These are phyloP conservation scores for thale cress (Arabidopsis thaliana) DNA, from an alignment of 345 rosid species.

Conservation along the genomic window DNA sequence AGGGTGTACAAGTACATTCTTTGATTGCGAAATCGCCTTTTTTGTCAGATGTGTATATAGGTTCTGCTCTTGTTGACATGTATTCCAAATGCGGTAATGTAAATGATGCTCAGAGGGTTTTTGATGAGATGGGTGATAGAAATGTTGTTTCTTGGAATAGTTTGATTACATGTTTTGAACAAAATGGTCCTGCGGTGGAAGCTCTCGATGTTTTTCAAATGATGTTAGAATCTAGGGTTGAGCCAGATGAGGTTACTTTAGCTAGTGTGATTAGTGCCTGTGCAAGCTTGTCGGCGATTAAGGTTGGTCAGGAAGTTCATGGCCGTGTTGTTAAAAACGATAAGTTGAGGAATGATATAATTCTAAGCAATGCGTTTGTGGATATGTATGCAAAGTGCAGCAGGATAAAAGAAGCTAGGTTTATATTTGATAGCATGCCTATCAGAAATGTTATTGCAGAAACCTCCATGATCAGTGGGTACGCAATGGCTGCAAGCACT, in stretches of 20 bases:
- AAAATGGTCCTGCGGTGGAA: conserved; percentile 72
- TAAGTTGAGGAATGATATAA: conserved; percentile 66
- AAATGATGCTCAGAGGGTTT: conserved; percentile 58
- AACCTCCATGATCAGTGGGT: conserved; percentile 87
- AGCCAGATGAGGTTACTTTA: conserved; percentile 79
- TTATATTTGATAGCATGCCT: conserved; percentile 71
- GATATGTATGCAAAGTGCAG: conserved; percentile 84
- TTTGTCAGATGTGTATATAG: conserved; percentile 63
- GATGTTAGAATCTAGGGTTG: conserved; percentile 61
- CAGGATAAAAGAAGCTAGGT: conserved; percentile 63
- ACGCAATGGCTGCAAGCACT: conserved; percentile 73
- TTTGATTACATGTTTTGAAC: conserved; percentile 85
- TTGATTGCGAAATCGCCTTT: conserved; percentile 56
- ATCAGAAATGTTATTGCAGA: conserved; percentile 66
- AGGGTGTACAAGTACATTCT: conserved; percentile 76
- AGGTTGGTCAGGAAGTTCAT: conserved; percentile 76
- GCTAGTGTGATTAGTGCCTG: conserved; percentile 90
- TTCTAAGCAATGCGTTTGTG: conserved; percentile 78
- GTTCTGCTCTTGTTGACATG: conserved; percentile 86
- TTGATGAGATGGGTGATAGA: conserved; percentile 61
- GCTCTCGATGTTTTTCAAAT: conserved; percentile 64
- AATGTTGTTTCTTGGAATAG: conserved; percentile 91
- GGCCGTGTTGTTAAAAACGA: conserved; percentile 57
- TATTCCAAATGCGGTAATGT: conserved; percentile 77
- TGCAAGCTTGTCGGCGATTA: conserved; percentile 63